Percentiles rank a stretch among this genome's conserved stretches.
These are phyloP conservation scores for Articulospora tetracladia DNA, from an alignment of 495 filamentous ascomycete genomes.

Conservation along the genomic window DNA sequence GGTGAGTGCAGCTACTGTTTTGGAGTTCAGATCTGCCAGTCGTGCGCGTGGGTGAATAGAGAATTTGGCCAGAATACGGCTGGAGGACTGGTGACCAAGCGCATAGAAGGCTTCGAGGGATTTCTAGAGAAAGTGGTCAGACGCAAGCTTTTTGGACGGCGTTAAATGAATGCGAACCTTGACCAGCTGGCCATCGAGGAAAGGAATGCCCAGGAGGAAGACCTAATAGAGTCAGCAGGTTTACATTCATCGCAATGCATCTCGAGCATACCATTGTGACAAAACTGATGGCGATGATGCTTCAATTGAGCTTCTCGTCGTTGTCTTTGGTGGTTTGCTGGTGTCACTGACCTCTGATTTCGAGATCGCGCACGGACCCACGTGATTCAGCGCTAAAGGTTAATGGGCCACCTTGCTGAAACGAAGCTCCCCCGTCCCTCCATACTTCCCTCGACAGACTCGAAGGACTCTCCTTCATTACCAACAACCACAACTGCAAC, in stretches of 20 bases:
- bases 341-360: conserved; percentile 5
- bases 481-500: conserved; percentile 1
- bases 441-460: not conserved
- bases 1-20: conserved; percentile 74
- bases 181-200: conserved; percentile 76
- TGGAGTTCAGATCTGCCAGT: conserved; percentile 64
- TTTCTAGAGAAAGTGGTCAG: conserved; percentile 49
- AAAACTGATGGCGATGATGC: not conserved
- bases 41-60: conserved; percentile 78
- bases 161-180: conserved; percentile 51
- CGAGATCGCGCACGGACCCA: conserved; percentile 1
- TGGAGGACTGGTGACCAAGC: conserved; percentile 66
- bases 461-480: conserved; percentile 11
- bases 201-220: conserved; percentile 80
- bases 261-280: conserved; percentile 30
- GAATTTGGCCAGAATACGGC: conserved; percentile 77
- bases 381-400: conserved; percentile 11
- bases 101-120: conserved; percentile 88
- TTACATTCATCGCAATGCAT: conserved; percentile 10
- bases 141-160: not conserved
- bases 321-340: not conserved
- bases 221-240: conserved; percentile 46
- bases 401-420: conserved; percentile 23
- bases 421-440: conserved; percentile 2
- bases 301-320: not conserved